These are phyloP conservation scores for Astrephomene gubernaculifera DNA, from an alignment of 139 green algal genomes.

Conservation along the genomic window DNA sequence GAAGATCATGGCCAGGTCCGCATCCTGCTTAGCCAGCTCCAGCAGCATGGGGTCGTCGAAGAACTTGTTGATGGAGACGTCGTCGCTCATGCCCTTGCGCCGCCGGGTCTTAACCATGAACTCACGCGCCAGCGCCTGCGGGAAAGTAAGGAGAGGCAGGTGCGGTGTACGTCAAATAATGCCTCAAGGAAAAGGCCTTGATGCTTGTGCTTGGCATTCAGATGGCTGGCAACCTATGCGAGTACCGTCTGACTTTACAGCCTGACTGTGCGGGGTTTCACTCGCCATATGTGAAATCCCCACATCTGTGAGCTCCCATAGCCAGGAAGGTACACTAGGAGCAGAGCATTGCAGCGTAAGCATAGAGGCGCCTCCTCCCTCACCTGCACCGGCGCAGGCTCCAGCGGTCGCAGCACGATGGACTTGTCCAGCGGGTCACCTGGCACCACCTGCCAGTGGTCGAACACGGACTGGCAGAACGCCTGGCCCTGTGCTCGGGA, in stretches of 20 bases:
- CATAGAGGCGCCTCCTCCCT: no score
- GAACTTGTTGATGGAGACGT: constrained; percentile 96
- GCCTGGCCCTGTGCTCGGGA: constrained; percentile 85
- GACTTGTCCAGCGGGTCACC: constrained; percentile 91
- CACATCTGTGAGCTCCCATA: no score
- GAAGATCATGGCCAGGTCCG: constrained; percentile 83
- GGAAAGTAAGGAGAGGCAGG: neutral
- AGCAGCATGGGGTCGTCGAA: constrained; percentile 98
- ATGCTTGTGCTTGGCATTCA: no score
- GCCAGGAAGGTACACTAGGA: no score
- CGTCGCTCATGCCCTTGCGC: constrained; percentile 96
- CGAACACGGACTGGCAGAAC: constrained; percentile 95
- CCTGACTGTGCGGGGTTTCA: no score
- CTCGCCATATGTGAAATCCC: no score
- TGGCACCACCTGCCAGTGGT: constrained; percentile 96
- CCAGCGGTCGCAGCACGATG: constrained; percentile 94
- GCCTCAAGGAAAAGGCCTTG: no score
- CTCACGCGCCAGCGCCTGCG: constrained; percentile 79
- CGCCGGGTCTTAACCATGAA: constrained; percentile 98
- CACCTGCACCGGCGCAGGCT: constrained; percentile 85
- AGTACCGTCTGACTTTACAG: no score
- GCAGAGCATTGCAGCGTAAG: no score
- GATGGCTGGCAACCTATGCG: no score
- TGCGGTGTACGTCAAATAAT: no score
- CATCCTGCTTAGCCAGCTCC: constrained; percentile 92